Evolutionary conservation across 331 rosid genomes (phyloP).

Genomic region (Cucumis variabilis): DNA sequence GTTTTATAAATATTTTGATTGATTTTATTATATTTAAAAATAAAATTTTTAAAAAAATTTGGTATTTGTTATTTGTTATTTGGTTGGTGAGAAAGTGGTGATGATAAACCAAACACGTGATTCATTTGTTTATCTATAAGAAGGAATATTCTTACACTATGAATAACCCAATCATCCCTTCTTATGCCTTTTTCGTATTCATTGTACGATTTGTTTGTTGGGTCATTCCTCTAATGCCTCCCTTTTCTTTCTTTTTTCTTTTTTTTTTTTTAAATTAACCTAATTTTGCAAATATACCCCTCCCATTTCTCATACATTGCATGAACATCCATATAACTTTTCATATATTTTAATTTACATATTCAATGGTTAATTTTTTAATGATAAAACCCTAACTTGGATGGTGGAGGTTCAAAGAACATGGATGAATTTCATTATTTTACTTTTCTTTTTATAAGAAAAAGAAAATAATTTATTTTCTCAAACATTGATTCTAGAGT

Average conservation of each 20-base stretch:
- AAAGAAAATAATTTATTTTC: not conserved
- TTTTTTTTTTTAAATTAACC: not conserved
- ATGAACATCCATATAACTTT: not conserved
- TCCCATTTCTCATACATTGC: conserved; percentile 13
- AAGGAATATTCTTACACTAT: conserved; percentile 16
- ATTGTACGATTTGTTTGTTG: conserved; percentile 8
- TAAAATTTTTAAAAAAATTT: no score
- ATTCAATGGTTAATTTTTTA: not conserved
- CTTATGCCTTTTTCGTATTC: not conserved
- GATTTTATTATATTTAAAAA: no score
- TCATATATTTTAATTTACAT: not conserved
- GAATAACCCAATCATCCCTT: not conserved
- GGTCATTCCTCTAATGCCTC: not conserved
- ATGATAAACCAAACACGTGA: conserved; percentile 24
- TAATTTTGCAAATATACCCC: not conserved
- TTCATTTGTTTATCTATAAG: conserved; percentile 5
- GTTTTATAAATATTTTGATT: no score
- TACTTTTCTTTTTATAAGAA: not conserved
- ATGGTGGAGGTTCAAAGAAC: conserved; percentile 12
- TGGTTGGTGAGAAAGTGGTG: conserved; percentile 15
- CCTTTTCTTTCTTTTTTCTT: no score
- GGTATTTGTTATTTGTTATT: no score
- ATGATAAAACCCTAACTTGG: not conserved
- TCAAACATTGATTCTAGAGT: not conserved
- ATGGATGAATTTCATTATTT: not conserved